Evolutionary conservation across 169 alveolate species (phyloP).

Genomic region (Ichthyophthirius multifiliis): DNA sequence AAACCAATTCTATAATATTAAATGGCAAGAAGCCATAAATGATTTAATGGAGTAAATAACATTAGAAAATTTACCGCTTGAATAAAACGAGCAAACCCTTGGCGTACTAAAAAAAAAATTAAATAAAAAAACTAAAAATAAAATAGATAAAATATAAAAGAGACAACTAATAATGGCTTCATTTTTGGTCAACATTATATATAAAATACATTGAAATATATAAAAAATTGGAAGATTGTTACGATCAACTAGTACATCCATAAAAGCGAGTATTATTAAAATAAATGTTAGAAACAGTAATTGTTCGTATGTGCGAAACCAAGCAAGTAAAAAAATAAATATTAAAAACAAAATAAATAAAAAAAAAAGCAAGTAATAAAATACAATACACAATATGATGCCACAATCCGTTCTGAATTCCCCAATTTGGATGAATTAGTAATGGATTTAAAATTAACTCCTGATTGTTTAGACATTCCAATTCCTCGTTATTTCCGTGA

Average conservation of each 20-base stretch:
- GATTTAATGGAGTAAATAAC: slow-evolving; percentile 86
- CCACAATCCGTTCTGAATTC: slow-evolving; percentile 53
- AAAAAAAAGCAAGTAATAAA: slow-evolving; percentile 21
- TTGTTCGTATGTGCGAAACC: slow-evolving; percentile 80
- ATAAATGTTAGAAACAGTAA: slow-evolving; percentile 79
- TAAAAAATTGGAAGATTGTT: slow-evolving; percentile 86
- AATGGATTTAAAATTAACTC: slow-evolving; percentile 85
- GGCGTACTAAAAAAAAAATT: slow-evolving; percentile 6
- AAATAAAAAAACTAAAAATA: background rate
- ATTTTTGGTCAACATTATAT: slow-evolving; percentile 82
- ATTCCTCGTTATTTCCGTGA: slow-evolving; percentile 87
- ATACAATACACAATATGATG: slow-evolving; percentile 1
- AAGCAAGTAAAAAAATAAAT: slow-evolving; percentile 60
- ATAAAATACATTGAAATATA: slow-evolving; percentile 84
- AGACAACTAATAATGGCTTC: slow-evolving; percentile 38
- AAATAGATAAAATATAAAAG: background rate
- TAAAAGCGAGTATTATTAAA: slow-evolving; percentile 83
- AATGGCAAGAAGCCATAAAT: slow-evolving; percentile 84
- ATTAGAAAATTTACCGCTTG: slow-evolving; percentile 78
- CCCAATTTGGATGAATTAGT: slow-evolving; percentile 85
- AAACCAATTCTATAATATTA: slow-evolving; percentile 57
- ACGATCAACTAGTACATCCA: slow-evolving; percentile 90
- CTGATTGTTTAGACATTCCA: slow-evolving; percentile 82
- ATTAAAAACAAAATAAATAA: no score
- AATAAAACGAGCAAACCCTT: slow-evolving; percentile 49